Conservation (phyloP, 2,329 filamentous ascomycete genomes). For the Graphium sp. region DNA sequence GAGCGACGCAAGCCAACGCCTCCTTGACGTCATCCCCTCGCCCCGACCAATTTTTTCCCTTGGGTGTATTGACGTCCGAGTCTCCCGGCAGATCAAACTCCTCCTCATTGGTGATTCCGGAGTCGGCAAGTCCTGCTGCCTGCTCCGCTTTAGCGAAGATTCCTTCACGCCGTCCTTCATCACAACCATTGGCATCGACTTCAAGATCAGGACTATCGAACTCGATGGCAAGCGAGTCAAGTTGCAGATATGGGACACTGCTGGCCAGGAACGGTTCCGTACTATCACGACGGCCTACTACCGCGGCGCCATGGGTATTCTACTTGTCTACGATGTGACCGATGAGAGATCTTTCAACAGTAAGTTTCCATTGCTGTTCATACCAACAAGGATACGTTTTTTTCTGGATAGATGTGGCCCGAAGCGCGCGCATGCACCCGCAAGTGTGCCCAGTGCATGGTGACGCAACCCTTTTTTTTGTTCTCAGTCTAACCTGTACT, state of each 20-base stretch:
- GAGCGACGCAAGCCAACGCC: not conserved
- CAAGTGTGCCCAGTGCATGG: not conserved
- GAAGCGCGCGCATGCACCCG: too few relatives aligned
- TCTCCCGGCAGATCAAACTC: constrained; percentile 64
- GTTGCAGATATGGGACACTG: constrained; percentile 99
- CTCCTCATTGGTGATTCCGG: constrained; percentile 93
- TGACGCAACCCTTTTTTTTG: constrained; percentile 1
- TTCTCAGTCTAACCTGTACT: constrained; percentile 1
- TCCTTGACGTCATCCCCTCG: not conserved
- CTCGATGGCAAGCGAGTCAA: constrained; percentile 97
- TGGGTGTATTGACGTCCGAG: constrained; percentile 1
- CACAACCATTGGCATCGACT: constrained; percentile 98
- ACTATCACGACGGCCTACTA: constrained; percentile 99
- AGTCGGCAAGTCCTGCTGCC: constrained; percentile 92
- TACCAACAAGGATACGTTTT: too few relatives aligned
- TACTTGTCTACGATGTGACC: constrained; percentile 96
- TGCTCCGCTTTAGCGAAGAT: constrained; percentile 93
- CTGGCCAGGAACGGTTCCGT: constrained; percentile 93
- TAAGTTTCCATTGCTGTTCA: constrained; percentile 35
- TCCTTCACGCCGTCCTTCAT: constrained; percentile 96
- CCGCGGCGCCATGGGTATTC: constrained; percentile 92
- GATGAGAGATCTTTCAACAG: constrained; percentile 93
- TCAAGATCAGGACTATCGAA: constrained; percentile 99
- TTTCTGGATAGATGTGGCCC: too few relatives aligned
- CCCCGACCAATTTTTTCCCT: not conserved